Evolutionary conservation across 257 asterid genomes (phyloP).

Genomic region (Ilex aquifolium): DNA sequence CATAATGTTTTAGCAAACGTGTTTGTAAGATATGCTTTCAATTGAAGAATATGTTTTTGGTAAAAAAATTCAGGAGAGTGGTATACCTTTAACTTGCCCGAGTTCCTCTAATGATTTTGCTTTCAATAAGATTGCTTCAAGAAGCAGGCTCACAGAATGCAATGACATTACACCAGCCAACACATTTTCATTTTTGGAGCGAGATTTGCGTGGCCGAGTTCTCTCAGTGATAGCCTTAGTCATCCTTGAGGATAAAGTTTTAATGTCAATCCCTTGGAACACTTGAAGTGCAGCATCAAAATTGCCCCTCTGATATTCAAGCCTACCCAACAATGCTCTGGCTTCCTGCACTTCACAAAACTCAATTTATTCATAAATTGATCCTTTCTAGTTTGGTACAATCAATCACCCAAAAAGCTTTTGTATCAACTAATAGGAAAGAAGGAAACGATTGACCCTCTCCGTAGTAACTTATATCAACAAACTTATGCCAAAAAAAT

Average conservation of each 20-base stretch:
- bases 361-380: too few species aligned
- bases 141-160: conserved; percentile 82
- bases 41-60: too few species aligned
- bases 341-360: conserved; percentile 55
- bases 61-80: not conserved
- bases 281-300: conserved; percentile 95
- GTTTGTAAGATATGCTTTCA: too few species aligned
- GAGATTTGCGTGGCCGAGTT: conserved; percentile 47
- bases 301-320: conserved; percentile 88
- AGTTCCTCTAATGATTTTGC: conserved; percentile 70
- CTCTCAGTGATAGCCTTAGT: conserved; percentile 59
- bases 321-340: conserved; percentile 88
- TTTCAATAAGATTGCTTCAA: conserved; percentile 77
- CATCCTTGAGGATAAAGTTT: conserved; percentile 61
- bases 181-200: conserved; percentile 34
- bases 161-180: conserved; percentile 63
- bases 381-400: too few species aligned
- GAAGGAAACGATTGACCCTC: too few species aligned
- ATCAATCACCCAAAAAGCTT: too few species aligned
- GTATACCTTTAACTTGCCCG: conserved; percentile 68
- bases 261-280: conserved; percentile 84
- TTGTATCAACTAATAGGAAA: too few species aligned
- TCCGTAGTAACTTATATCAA: too few species aligned
- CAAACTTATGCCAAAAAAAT: too few species aligned
- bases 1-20: too few species aligned